These are phyloP conservation scores for Rutstroemia sydowiana DNA, from an alignment of 2,329 filamentous ascomycete genomes.

Conservation along the genomic window DNA sequence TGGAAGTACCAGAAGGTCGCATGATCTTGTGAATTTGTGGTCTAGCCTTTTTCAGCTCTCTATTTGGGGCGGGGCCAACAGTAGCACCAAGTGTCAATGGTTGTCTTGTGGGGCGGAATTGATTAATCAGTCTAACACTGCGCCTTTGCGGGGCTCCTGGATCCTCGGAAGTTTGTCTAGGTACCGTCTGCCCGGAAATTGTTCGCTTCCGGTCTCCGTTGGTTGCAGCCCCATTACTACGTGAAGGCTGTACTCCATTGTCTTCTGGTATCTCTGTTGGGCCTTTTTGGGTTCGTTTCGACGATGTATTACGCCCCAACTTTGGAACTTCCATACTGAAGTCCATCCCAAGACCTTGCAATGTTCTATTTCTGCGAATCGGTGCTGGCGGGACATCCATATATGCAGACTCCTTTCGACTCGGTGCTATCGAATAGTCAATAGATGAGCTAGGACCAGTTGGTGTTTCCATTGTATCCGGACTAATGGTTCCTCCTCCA, in stretches of 20 bases:
- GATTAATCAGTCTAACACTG: constrained; percentile 66
- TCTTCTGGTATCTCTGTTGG: constrained; percentile 25
- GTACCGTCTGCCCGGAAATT: constrained; percentile 72
- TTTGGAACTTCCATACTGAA: constrained; percentile 30
- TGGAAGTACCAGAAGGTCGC: constrained; percentile 60
- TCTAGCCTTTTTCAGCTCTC: constrained; percentile 79
- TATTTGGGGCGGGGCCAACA: constrained; percentile 51
- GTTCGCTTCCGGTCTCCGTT: constrained; percentile 75
- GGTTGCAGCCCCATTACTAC: constrained; percentile 18
- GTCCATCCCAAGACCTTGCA: constrained; percentile 30
- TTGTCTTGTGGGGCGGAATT: constrained; percentile 58
- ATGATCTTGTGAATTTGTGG: constrained; percentile 61
- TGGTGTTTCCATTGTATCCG: constrained; percentile 59
- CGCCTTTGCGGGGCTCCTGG: constrained; percentile 57
- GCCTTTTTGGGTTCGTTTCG: constrained; percentile 27
- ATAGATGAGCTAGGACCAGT: constrained; percentile 38
- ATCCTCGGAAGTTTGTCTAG: constrained; percentile 49
- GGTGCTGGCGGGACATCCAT: constrained; percentile 42
- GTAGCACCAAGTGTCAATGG: too few relatives aligned
- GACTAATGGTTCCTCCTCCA: constrained; percentile 29
- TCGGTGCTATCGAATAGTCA: constrained; percentile 29
- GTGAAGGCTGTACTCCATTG: constrained; percentile 15
- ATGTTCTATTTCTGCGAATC: constrained; percentile 30
- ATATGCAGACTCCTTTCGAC: constrained; percentile 27
- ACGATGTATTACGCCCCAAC: constrained; percentile 28